Base-by-base conservation (phyloP, 1,284 basidiomycete genomes). In the Trichosporon asahii region DNA sequence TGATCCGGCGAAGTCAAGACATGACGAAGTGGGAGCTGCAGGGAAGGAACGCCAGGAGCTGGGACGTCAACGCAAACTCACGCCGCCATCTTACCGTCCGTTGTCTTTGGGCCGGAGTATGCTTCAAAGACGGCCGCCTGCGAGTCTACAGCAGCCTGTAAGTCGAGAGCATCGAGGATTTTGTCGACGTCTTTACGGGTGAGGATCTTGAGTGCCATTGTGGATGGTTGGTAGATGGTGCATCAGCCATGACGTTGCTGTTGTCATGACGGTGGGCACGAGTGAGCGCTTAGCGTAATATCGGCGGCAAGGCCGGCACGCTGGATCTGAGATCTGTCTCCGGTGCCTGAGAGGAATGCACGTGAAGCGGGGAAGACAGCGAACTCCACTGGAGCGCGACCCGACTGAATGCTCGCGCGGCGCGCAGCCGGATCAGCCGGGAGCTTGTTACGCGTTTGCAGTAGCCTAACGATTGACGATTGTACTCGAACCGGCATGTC, bases 1-100 rank as follows among this genome's bases (percentile, higher is more conserved):
- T 75, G 66, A 3, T 74, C 68, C 0, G 76, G 70, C 0, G 77
- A 75, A 12, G 65, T 68, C 25, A 82, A 55, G 0, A 75, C 74
- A 9, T 77, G 75, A 21, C 83, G 73, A 18, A 75, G 78, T 0
- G 83, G 83, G 0, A 77, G 78, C 69, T 84, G 82, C 40, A 83
- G 78, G 2, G 71, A 15, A 44, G 70, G 57, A 18, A 73, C 27
- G 21, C 65, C 66, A n/a, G 33, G 53, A 25, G 67, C 68, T 72
- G 63, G 29, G 15, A 40, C 60, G 68, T 40, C 23, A 2, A 55
- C n/a, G 21, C 21, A 5, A 14, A 18, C 4, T 9, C 23, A 15
- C 35, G 25, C 14, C 1, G 2, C 2, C 14, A 3, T 44, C 71
- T 27, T 65, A 72, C 71, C 67, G 21, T 73, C 72, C 21, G 67